These are phyloP conservation scores for Thermomucor indicae-seudaticae DNA, from an alignment of 371 early-diverging fungal species.

Conservation along the genomic window DNA sequence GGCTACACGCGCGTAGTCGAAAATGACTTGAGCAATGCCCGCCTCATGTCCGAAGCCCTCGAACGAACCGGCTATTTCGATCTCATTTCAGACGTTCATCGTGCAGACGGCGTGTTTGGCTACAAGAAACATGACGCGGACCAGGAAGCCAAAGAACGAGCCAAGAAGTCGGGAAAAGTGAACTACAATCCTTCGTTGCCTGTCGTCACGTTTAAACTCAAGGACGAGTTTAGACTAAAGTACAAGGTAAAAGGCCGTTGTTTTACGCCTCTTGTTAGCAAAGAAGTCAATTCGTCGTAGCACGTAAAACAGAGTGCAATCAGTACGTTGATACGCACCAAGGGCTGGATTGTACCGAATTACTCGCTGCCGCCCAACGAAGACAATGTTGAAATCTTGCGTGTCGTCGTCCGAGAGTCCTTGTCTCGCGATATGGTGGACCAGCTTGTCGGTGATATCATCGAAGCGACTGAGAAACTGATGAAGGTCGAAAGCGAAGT, in stretches of 20 bases:
- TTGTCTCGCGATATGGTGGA: conserved; percentile 27
- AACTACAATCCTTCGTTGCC: conserved; percentile 48
- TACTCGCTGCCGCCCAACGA: conserved; percentile 31
- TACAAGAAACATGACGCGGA: conserved; percentile 2
- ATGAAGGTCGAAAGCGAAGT: conserved; percentile 2
- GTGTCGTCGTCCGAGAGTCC: conserved; percentile 42
- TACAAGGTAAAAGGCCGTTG: conserved; percentile 16
- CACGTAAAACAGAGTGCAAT: conserved; percentile 28
- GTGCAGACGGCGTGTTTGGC: conserved; percentile 38
- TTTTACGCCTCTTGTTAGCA: not conserved
- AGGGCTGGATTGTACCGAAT: conserved; percentile 44
- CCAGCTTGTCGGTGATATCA: conserved; percentile 26
- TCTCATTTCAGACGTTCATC: conserved; percentile 55
- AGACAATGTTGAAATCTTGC: conserved; percentile 27
- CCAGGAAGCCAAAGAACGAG: not conserved
- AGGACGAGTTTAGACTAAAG: conserved; percentile 36
- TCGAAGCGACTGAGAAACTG: conserved; percentile 9
- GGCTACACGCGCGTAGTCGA: conserved; percentile 61
- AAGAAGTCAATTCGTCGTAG: not conserved
- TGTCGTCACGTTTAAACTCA: conserved; percentile 58
- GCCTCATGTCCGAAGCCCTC: conserved; percentile 42
- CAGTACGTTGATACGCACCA: conserved; percentile 27
- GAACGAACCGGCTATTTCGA: conserved; percentile 54
- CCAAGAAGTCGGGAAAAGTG: conserved; percentile 7
- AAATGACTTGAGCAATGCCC: conserved; percentile 49